These are phyloP conservation scores for Kuraishia hungarica DNA, from an alignment of 805 yeast species.

Conservation along the genomic window DNA sequence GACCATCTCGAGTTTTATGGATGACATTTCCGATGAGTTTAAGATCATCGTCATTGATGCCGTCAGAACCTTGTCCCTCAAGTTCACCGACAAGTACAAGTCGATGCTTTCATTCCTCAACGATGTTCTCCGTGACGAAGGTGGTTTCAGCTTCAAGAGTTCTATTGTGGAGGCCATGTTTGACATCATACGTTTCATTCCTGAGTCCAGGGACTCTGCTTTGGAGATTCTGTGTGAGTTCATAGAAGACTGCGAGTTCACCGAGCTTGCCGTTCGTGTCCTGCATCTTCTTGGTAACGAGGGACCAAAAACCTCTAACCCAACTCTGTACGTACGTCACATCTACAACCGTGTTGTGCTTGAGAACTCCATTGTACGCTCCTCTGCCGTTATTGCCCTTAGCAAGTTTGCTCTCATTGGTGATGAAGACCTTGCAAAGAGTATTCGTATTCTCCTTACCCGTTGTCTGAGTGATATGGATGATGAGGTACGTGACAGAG, in stretches of 20 bases:
- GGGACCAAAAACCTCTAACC: conserved; percentile 82
- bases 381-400: conserved; percentile 90
- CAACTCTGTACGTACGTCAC: conserved; percentile 88
- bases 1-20: conserved; percentile 82
- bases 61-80: conserved; percentile 80
- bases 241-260: conserved; percentile 96
- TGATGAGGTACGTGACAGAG: conserved; percentile 98
- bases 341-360: conserved; percentile 94
- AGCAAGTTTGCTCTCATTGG: conserved; percentile 81
- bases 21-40: conserved; percentile 93
- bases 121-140: conserved; percentile 83
- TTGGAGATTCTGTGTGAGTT: conserved; percentile 89
- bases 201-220: conserved; percentile 74
- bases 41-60: conserved; percentile 93
- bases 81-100: conserved; percentile 87
- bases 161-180: conserved; percentile 88
- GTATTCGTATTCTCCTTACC: conserved; percentile 65
- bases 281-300: conserved; percentile 88
- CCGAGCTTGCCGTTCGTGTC: conserved; percentile 88
- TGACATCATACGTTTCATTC: conserved; percentile 82
- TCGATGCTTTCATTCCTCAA: conserved; percentile 75
- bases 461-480: conserved; percentile 85
- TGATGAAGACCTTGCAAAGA: conserved; percentile 56
- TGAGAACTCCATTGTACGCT: conserved; percentile 91
- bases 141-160: conserved; percentile 78